phyloP scores from a whole-genome alignment of 352 stramenopile genomes.

The Phytophthora boehmeriae region DNA sequence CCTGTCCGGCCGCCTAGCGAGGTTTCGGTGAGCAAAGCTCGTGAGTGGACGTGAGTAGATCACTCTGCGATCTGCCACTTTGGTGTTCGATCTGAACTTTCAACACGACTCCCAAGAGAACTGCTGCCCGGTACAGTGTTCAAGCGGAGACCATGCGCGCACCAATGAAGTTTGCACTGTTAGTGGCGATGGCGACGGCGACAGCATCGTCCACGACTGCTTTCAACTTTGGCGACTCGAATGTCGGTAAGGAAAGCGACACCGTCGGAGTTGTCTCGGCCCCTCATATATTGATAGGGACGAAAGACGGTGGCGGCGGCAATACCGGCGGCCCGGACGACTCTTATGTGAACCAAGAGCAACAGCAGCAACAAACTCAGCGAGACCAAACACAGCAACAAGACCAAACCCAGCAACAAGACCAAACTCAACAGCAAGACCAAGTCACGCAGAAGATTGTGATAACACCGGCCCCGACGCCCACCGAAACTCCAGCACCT shows the following conservation, averaged over 20 bases:
- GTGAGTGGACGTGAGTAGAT: neutral
- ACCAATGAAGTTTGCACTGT: constrained; percentile 33
- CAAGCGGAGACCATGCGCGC: constrained; percentile 13
- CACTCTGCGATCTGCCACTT: constrained; percentile 29
- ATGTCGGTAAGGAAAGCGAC: constrained; percentile 28
- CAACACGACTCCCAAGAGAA: constrained; percentile 17
- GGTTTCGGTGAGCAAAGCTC: constrained; percentile 17
- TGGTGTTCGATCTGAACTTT: constrained; percentile 28
- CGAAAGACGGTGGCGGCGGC: constrained; percentile 7
- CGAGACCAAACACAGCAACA: constrained; percentile 5
- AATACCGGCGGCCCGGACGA: neutral
- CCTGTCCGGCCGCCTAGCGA: constrained; percentile 17
- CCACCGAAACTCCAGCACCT: no score
- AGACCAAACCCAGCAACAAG: constrained; percentile 8
- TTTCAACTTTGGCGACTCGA: constrained; percentile 32
- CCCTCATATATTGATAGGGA: constrained; percentile 20
- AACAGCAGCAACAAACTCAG: constrained; percentile 1
- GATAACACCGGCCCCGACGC: no score
- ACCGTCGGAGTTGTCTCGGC: constrained; percentile 26
- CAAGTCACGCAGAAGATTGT: neutral
- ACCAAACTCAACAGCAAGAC: constrained; percentile 1
- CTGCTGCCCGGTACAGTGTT: no score
- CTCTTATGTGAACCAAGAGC: constrained; percentile 8
- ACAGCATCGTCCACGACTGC: constrained; percentile 16
- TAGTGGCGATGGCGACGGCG: constrained; percentile 32